Conservation (phyloP, 2,329 filamentous ascomycete genomes). For the Ophiostoma quercus region DNA sequence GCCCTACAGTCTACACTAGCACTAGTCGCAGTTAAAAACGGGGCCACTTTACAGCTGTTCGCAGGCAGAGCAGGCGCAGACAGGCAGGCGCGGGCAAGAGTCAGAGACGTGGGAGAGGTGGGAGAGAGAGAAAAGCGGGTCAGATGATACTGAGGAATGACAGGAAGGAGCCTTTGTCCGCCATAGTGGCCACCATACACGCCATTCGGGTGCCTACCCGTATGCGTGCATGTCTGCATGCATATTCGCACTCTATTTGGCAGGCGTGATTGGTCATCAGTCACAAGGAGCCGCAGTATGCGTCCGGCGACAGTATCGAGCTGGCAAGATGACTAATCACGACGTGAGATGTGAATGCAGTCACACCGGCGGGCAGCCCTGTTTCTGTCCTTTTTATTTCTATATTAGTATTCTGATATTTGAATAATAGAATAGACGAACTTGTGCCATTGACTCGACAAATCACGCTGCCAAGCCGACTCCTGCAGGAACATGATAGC, state of each 20-base stretch:
- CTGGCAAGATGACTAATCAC: neutral
- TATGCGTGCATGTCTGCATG: neutral
- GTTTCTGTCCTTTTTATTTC: neutral
- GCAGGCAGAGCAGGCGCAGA: constrained; percentile 14
- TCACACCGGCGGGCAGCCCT: neutral
- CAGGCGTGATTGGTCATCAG: constrained; percentile 10
- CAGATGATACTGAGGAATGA: constrained; percentile 28
- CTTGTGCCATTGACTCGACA: neutral
- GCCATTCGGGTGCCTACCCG: constrained; percentile 8
- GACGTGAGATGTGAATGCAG: neutral
- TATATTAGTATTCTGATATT: neutral
- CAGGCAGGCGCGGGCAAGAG: constrained; percentile 1
- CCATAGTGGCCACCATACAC: constrained; percentile 7
- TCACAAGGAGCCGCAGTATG: neutral
- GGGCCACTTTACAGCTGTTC: constrained; percentile 2
- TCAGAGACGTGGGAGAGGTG: constrained; percentile 16
- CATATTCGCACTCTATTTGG: neutral
- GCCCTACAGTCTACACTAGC: neutral
- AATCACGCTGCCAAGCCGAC: neutral
- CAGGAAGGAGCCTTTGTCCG: constrained; percentile 21
- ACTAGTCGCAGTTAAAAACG: neutral
- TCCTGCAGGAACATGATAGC: neutral
- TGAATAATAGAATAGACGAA: too few relatives aligned
- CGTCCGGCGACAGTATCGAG: neutral
- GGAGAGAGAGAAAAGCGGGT: constrained; percentile 20